Conservation (phyloP, 495 filamentous ascomycete genomes). For the Penicillium salamii region DNA sequence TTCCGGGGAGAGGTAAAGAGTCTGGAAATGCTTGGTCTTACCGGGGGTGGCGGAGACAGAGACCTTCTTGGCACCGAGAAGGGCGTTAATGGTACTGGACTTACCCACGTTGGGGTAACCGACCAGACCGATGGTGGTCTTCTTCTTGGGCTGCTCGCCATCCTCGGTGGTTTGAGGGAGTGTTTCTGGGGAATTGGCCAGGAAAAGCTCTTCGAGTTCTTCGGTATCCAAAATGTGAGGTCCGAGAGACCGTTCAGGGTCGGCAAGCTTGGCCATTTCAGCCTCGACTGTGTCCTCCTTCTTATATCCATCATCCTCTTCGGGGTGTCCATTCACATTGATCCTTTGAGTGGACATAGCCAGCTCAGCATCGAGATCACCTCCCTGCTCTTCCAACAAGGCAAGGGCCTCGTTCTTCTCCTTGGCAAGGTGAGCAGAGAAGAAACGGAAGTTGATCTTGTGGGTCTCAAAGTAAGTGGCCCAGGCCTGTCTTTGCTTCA, state of each 20-base stretch:
- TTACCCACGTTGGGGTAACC: conserved; percentile 99
- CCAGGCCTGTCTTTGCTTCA: conserved; percentile 80
- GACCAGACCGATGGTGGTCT: conserved; percentile 87
- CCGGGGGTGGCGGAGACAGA: conserved; percentile 96
- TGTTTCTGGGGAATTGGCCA: conserved; percentile 64
- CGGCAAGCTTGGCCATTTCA: conserved; percentile 21
- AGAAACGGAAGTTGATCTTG: conserved; percentile 87
- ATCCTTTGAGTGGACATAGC: conserved; percentile 36
- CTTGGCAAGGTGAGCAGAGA: conserved; percentile 90
- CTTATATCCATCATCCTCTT: conserved; percentile 30
- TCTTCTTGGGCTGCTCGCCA: conserved; percentile 44
- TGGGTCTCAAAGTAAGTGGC: conserved; percentile 80
- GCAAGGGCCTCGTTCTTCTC: conserved; percentile 72
- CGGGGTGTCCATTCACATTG: conserved; percentile 39
- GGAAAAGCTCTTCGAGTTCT: conserved; percentile 86
- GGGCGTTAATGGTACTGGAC: conserved; percentile 97
- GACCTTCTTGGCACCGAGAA: conserved; percentile 97
- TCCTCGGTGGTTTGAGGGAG: conserved; percentile 33
- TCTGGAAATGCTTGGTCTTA: conserved; percentile 99
- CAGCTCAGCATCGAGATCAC: conserved; percentile 36
- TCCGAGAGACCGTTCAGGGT: conserved; percentile 40
- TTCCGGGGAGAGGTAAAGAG: conserved; percentile 84
- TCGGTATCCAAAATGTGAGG: conserved; percentile 86
- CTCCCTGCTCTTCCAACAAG: conserved; percentile 34
- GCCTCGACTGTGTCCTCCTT: conserved; percentile 21